Evolutionary conservation across 2,329 filamentous ascomycete species (phyloP).

Genomic region (Fusarium sp.): DNA sequence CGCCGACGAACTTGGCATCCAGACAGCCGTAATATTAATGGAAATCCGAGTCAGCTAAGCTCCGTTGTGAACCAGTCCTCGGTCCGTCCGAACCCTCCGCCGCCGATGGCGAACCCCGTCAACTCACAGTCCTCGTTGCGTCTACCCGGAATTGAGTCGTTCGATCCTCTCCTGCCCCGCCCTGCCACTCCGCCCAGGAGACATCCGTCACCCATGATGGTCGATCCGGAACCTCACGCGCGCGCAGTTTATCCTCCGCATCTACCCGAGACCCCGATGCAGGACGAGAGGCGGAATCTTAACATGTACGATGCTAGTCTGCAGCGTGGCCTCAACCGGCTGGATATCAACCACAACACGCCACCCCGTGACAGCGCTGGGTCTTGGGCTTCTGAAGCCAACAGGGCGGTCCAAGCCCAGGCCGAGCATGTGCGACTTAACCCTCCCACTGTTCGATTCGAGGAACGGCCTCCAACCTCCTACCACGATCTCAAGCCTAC

Average conservation of each 20-base stretch:
- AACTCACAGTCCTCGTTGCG: slow-evolving; percentile 69
- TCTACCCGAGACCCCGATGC: slow-evolving; percentile 44
- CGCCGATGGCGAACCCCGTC: slow-evolving; percentile 55
- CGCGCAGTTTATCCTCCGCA: slow-evolving; percentile 44
- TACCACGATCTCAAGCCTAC: slow-evolving; percentile 46
- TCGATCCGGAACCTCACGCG: slow-evolving; percentile 64
- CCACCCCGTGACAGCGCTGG: slow-evolving; percentile 62
- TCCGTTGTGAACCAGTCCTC: slow-evolving; percentile 77
- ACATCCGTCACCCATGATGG: slow-evolving; percentile 78
- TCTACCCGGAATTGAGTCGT: slow-evolving; percentile 90
- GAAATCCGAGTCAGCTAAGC: slow-evolving; percentile 75
- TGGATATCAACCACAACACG: slow-evolving; percentile 68
- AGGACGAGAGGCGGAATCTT: slow-evolving; percentile 61
- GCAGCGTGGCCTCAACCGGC: slow-evolving; percentile 70
- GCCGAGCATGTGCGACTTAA: slow-evolving; percentile 60
- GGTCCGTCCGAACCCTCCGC: slow-evolving; percentile 64
- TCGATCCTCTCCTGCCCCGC: slow-evolving; percentile 76
- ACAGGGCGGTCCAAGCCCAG: slow-evolving; percentile 64
- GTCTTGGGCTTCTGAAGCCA: slow-evolving; percentile 65
- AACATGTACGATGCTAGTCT: slow-evolving; percentile 71
- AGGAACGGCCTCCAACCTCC: slow-evolving; percentile 55
- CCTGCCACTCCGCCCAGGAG: slow-evolving; percentile 70
- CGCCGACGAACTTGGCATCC: slow-evolving; percentile 92
- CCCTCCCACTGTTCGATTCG: slow-evolving; percentile 63
- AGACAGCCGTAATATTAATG: slow-evolving; percentile 71